phyloP scores from a whole-genome alignment of 345 rosid genomes.

The Populus simonii region DNA sequence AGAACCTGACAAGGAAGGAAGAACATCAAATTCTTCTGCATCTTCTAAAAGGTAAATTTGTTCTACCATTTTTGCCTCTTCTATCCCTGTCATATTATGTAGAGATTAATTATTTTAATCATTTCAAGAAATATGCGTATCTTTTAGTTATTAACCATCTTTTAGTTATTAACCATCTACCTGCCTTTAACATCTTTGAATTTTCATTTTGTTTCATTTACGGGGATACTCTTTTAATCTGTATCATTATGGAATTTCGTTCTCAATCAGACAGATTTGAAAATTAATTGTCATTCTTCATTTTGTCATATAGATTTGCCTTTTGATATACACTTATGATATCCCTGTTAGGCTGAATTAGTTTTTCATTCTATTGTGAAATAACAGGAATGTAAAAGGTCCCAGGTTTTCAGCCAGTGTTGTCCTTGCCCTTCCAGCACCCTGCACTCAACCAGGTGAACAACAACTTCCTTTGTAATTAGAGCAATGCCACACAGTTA shows the following conservation, averaged over 20 bases:
- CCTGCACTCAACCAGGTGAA: constrained; percentile 18
- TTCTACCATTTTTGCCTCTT: constrained; percentile 6
- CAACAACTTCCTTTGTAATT: neutral
- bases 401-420: constrained; percentile 1
- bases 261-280: neutral
- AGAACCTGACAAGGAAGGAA: constrained; percentile 9
- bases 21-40: neutral
- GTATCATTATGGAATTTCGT: neutral
- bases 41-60: constrained; percentile 15
- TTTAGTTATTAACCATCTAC: neutral
- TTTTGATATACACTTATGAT: neutral
- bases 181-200: neutral
- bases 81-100: neutral
- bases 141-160: neutral
- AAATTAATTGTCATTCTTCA: neutral
- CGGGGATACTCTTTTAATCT: neutral
- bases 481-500: neutral
- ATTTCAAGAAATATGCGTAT: neutral
- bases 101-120: neutral
- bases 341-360: neutral
- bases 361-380: constrained; percentile 3
- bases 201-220: neutral
- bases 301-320: neutral
- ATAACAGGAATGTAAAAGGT: constrained; percentile 14
- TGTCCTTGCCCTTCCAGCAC: constrained; percentile 13